Evolutionary conservation across 371 early-diverging fungal genomes (phyloP).

Genomic region (Thermomucor indicae-seudaticae): DNA sequence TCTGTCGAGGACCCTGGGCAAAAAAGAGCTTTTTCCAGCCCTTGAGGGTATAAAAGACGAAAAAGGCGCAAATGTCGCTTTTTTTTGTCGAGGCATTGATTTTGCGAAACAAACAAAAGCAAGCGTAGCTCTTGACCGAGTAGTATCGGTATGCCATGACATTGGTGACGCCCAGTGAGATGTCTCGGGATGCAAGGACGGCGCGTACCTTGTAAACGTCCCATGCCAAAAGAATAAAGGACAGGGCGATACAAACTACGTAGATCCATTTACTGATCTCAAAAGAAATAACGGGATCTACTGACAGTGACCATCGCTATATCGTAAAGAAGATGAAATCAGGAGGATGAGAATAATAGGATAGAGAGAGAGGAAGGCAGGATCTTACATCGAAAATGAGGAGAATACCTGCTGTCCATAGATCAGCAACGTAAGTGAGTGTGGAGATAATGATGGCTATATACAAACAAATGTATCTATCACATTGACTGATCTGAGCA

Average conservation of each 20-base stretch:
- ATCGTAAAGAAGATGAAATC: not conserved
- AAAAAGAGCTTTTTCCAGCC: constrained; percentile 87
- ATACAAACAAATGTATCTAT: constrained; percentile 60
- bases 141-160: constrained; percentile 69
- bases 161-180: constrained; percentile 76
- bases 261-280: constrained; percentile 60
- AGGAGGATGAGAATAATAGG: not conserved
- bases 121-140: constrained; percentile 54
- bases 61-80: constrained; percentile 77
- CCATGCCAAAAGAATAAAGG: constrained; percentile 64
- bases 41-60: constrained; percentile 82
- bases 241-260: constrained; percentile 62
- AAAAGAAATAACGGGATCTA: constrained; percentile 35
- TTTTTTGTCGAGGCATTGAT: constrained; percentile 63
- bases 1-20: constrained; percentile 83
- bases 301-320: constrained; percentile 1
- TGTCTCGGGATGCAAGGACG: constrained; percentile 69
- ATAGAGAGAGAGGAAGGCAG: not conserved
- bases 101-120: constrained; percentile 78
- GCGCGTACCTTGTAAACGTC: constrained; percentile 68
- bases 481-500: no score
- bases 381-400: constrained; percentile 32
- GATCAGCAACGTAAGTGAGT: constrained; percentile 69
- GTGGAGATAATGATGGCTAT: constrained; percentile 68
- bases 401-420: constrained; percentile 63